Conservation (phyloP, 495 filamentous ascomycete genomes). For the Aspergillus carlsbadensis region DNA sequence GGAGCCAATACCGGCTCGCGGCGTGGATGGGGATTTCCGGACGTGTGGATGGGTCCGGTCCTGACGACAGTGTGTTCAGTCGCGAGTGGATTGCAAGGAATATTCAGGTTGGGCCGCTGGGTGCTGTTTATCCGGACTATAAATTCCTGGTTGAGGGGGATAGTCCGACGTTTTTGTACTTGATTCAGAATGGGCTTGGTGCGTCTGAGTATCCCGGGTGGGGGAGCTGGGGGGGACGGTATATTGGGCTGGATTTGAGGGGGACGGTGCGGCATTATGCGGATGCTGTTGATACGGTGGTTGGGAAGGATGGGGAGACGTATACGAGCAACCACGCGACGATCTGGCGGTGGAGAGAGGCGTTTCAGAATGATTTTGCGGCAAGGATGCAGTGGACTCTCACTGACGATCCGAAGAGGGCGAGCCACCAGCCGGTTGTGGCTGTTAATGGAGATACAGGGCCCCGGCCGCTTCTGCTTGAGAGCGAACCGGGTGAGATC, state of each 20-base stretch:
- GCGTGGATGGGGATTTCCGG: conserved; percentile 49
- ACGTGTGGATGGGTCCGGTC: conserved; percentile 44
- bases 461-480: conserved; percentile 31
- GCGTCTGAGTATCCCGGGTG: conserved; percentile 42
- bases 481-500: conserved; percentile 30
- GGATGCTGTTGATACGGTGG: conserved; percentile 40
- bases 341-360: conserved; percentile 50
- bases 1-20: conserved; percentile 46
- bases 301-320: conserved; percentile 34
- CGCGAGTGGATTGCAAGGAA: conserved; percentile 46
- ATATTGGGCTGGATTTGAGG: conserved; percentile 24
- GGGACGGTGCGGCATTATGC: conserved; percentile 32
- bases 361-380: conserved; percentile 50
- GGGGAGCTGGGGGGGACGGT: conserved; percentile 50
- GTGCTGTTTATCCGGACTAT: conserved; percentile 39
- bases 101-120: conserved; percentile 45
- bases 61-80: conserved; percentile 36
- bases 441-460: conserved; percentile 35
- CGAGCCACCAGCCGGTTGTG: conserved; percentile 45
- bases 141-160: conserved; percentile 47
- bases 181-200: conserved; percentile 49
- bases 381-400: conserved; percentile 51
- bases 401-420: conserved; percentile 21
- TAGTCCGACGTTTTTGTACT: conserved; percentile 46
- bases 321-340: conserved; percentile 45